Base-by-base conservation (phyloP, 2,329 filamentous ascomycete species). In the Fragosphaeria purpurea region DNA sequence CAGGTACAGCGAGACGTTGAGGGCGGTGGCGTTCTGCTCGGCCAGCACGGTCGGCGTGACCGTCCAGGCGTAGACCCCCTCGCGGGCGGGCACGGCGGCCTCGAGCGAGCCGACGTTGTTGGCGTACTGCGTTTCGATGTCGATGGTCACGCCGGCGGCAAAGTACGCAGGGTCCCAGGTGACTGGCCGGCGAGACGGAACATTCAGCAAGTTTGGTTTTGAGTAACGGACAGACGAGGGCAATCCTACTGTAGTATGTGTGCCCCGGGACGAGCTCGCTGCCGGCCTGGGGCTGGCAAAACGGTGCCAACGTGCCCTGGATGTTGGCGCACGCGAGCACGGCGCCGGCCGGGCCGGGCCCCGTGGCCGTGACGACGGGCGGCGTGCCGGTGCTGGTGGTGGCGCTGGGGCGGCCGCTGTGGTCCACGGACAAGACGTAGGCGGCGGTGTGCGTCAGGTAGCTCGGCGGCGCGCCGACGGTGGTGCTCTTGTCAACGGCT, bases 171-270 rank as follows among this genome's bases (percentile, higher is more conserved):
- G 53, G 12, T 62, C 59, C 65, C 66, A 66, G 13, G 65, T 66
- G 44, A 68, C 65, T 67, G 47, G 5, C 41, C 35, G 11, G 35
- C 22, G 22, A 22, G 22, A 22, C 22, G 3, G 3, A 22, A 22
- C 2, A 2, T 22, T 37, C 35, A 37, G 35, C 35, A 37, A 37
- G 4, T 7, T 37, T 7, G 35, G n/a, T n/a, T n/a, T n/a, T n/a
- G n/a, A 7, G 10, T 4, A 13, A 22, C 22, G 11, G 5, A 9
- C 6, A 39, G 7, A 8, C 43, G 10, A 22, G 11, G 8, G 34
- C 30, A 12, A 6, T 51, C 60, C 50, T 45, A 67, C 65, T 55
- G 50, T 66, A 68, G 48, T 68, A 69, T 0, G 63, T 62, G 9
- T 50, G 50, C 1, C 62, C 64, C 3, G 61, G 57, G 38, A 58